These are phyloP conservation scores for Withania somnifera DNA, from an alignment of 305 asterid genomes.

Conservation along the genomic window DNA sequence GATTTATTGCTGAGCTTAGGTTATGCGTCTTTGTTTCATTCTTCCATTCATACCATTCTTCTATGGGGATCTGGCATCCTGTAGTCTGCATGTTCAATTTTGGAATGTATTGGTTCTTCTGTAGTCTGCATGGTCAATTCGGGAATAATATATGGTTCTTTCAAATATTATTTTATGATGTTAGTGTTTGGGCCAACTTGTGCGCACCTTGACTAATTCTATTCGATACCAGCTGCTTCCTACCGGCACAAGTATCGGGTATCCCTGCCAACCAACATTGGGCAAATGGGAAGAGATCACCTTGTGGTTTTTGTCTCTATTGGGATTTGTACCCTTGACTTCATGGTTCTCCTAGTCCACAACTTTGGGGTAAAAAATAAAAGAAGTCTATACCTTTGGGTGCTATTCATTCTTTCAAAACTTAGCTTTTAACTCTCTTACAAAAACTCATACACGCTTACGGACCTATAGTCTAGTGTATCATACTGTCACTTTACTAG, in stretches of 20 bases:
- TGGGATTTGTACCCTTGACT: too few relatives aligned
- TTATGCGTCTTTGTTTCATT: neutral
- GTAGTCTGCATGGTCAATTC: too few relatives aligned
- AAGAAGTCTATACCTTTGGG: neutral
- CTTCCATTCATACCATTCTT: neutral
- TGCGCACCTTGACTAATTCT: neutral
- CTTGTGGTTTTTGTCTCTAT: too few relatives aligned
- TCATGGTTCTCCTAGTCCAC: neutral
- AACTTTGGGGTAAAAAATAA: neutral
- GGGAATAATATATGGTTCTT: neutral
- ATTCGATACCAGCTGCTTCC: neutral
- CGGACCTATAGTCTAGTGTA: neutral
- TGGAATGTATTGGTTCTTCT: neutral
- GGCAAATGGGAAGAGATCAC: neutral
- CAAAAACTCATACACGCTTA: neutral
- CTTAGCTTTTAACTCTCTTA: neutral
- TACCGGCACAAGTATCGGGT: neutral
- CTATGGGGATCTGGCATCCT: neutral
- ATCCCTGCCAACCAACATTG: neutral
- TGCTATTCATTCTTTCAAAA: neutral
- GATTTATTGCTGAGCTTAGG: neutral
- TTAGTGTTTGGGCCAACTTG: neutral
- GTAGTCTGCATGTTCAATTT: neutral
- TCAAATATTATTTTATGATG: neutral
- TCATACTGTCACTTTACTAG: neutral